Base-by-base conservation (phyloP, 108 stramenopile species). In the Hondaea fermentalgiana region DNA sequence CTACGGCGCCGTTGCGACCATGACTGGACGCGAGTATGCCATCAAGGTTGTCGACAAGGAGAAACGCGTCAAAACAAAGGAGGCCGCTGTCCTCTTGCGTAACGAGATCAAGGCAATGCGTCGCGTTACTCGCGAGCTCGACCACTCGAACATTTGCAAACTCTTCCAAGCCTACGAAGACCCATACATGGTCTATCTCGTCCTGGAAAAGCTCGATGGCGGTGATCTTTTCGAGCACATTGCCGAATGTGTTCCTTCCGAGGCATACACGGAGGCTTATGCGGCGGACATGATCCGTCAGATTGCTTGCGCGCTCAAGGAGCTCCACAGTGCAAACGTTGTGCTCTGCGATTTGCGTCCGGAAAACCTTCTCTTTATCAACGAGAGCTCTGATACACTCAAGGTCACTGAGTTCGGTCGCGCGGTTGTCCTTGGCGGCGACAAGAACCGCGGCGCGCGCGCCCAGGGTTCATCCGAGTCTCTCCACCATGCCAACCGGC, bases 31-130 rank as follows among this genome's bases (percentile, higher is more conserved):
- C 47, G 72, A 83, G 25, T 83, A 83, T 21, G 72, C 72, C 72
- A 83, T 83, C 72, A 83, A 83, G 72, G 72, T 83, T 16, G 72
- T 83, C 44, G 72, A 83, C 23, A 83, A 83, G 25, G 72, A 83
- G 49, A 83, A 83, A 43, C 72, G 72, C 49, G 72, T 83, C 44
- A 83, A 83, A 43, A 83, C 72, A 17, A 83, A 83, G 49, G 72
- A 83, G 72, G 72, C 44, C 49, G 72, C 72, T 5, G 16, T 83
- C 6, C 23, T 83, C 47, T 43, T 83, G 21, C 72, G 72, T 43
- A 83, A 21, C 72, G 72, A 83, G 49, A 83, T 83, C n/a, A 83
- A 83, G 49, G 49, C 49, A 5, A 45, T 83, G 44, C 72, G 72
- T 16, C 44, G 72, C 14, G 72, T 83, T 0, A 83, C 72, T 51